These are phyloP conservation scores for Bauhinia variegata DNA, from an alignment of 306 rosid genomes.

Conservation along the genomic window DNA sequence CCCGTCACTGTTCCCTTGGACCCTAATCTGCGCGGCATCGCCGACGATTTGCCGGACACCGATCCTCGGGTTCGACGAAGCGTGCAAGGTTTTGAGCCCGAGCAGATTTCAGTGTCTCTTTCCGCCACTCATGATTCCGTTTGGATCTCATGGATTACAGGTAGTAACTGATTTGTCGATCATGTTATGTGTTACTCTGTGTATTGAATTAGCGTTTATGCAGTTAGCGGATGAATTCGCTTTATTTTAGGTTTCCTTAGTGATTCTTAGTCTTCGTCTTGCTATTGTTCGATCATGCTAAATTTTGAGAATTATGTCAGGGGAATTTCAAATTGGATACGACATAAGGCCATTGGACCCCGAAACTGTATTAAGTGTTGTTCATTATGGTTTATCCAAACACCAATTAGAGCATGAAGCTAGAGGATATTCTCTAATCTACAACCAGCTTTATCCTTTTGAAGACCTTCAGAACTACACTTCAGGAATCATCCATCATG, in stretches of 20 bases:
- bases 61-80: constrained; percentile 70
- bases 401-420: constrained; percentile 52
- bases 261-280: background rate
- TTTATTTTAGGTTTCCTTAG: background rate
- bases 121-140: constrained; percentile 64
- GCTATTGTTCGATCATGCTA: background rate
- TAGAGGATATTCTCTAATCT: constrained; percentile 69
- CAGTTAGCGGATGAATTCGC: background rate
- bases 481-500: constrained; percentile 91
- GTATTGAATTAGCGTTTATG: background rate
- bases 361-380: constrained; percentile 58
- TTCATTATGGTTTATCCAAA: constrained; percentile 55
- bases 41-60: constrained; percentile 64
- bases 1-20: constrained; percentile 74
- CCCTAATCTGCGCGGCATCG: constrained; percentile 54
- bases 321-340: constrained; percentile 78
- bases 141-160: constrained; percentile 89
- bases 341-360: constrained; percentile 72
- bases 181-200: background rate
- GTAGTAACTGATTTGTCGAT: constrained; percentile 30
- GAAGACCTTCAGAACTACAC: constrained; percentile 84
- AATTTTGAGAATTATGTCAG: constrained; percentile 40
- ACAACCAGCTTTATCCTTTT: constrained; percentile 77
- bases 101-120: constrained; percentile 79
- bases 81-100: constrained; percentile 64